Conservation (phyloP, 768 basidiomycete species). For the Trametes gibbosa region DNA sequence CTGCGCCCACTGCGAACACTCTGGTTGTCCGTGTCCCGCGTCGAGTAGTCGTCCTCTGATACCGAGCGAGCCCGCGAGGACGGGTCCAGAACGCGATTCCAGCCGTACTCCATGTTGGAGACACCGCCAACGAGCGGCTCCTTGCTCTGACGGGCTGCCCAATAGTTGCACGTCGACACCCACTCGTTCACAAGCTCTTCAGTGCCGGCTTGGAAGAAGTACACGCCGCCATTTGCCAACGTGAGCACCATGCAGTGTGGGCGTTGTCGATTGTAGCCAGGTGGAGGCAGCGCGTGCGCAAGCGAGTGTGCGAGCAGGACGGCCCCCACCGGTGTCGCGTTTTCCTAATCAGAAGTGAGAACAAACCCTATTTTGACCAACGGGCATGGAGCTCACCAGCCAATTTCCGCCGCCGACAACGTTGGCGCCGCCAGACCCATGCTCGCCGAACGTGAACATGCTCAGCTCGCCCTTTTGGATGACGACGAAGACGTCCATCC, state of each 20-base stretch:
- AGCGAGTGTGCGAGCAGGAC: slow-evolving; percentile 85
- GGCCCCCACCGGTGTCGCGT: slow-evolving; percentile 81
- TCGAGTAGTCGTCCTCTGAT: slow-evolving; percentile 54
- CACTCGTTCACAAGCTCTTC: slow-evolving; percentile 99
- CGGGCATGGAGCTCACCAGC: slow-evolving; percentile 66
- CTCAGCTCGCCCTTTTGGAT: slow-evolving; percentile 91
- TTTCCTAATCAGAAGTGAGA: slow-evolving; percentile 52
- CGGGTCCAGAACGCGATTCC: slow-evolving; percentile 74
- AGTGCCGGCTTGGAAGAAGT: slow-evolving; percentile 98
- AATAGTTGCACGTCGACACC: slow-evolving; percentile 99
- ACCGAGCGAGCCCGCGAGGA: slow-evolving; percentile 48
- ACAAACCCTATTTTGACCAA: slow-evolving; percentile 1
- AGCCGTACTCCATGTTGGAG: slow-evolving; percentile 99
- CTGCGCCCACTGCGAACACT: slow-evolving; percentile 79
- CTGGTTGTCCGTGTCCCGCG: slow-evolving; percentile 47
- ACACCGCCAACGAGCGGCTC: slow-evolving; percentile 96
- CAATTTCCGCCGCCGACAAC: slow-evolving; percentile 96
- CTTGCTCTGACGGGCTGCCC: slow-evolving; percentile 94
- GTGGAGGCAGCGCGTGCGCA: slow-evolving; percentile 83
- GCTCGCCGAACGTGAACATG: slow-evolving; percentile 93
- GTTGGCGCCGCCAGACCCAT: slow-evolving; percentile 55
- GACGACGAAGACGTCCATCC: slow-evolving; percentile 95
- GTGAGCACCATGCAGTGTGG: slow-evolving; percentile 96
- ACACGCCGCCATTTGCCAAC: slow-evolving; percentile 84
- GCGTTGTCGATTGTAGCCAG: slow-evolving; percentile 87